Evolutionary conservation across 2,329 filamentous ascomycete species (phyloP), one percentile per base, ranked within the genome.

Genomic region (Helminthosporium solani): DNA sequence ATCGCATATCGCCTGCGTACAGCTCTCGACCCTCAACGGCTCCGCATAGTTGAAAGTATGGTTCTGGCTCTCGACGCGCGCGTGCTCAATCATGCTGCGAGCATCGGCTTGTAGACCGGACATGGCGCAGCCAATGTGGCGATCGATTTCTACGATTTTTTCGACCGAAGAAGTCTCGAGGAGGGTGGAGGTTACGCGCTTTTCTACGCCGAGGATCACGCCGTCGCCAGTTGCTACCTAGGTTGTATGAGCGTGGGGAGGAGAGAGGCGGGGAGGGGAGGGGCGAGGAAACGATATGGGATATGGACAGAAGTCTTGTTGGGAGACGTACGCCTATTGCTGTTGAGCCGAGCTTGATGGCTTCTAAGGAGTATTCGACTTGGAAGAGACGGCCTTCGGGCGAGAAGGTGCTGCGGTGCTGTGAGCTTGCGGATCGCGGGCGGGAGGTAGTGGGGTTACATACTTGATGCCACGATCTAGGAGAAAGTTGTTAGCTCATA

Each of bases 321-420:
- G 43, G 27, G 25, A 42, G 34, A 71, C 76, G 50, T 79, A 85
- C 91, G 64, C 94, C 94, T 77, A 99, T 99, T 69, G 94, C 94
- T 61, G 94, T 99, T 66, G 89, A 95, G 61, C 94, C 94, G 60
- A 97, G 88, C 81, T 99, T 99, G 84, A 99, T 99, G 75, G 94
- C 94, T 80, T 99, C 94, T 73, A 99, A 87, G 50, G 94, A 97
- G 84, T 99, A 99, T 87, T 99, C 94, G 79, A 99, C 94, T 80
- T 99, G 94, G 83, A 99, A 99, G 74, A 99, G 88, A 76, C 94
- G 94, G 68, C 94, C 94, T 83, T 99, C 94, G 52, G 94, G 94
- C 64, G 94, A 99, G 84, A 99, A 99, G 82, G 94, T 99, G 83
- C 88, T 95, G 71, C 42, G 39, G 12, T 40, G 42, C 39, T 52